These are phyloP conservation scores for Phaseolus coccineus DNA, from an alignment of 331 rosid species.

Conservation along the genomic window DNA sequence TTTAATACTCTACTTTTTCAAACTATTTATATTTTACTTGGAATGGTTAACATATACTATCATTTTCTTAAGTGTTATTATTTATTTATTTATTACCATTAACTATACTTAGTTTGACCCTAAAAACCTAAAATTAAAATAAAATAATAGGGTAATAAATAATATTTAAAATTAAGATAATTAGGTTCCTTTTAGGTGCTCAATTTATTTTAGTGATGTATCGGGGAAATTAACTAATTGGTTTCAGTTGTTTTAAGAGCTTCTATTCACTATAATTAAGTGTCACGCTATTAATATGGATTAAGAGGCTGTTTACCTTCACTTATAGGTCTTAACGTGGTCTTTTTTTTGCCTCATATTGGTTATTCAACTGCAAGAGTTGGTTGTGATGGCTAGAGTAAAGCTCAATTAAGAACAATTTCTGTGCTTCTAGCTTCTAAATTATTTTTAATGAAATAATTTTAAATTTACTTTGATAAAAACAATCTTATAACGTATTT, in stretches of 20 bases:
- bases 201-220: background rate
- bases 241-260: constrained; percentile 13
- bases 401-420: background rate
- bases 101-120: too few relatives aligned
- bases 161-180: too few relatives aligned
- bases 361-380: background rate
- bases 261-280: constrained; percentile 6
- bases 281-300: background rate
- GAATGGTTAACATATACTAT: too few relatives aligned
- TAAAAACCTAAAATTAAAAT: too few relatives aligned
- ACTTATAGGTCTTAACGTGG: background rate
- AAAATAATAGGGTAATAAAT: too few relatives aligned
- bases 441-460: background rate
- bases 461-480: background rate
- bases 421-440: background rate
- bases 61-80: too few relatives aligned
- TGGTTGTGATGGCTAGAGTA: background rate
- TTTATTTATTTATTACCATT: too few relatives aligned
- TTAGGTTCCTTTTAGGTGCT: too few relatives aligned
- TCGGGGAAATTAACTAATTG: background rate
- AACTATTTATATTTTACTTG: too few relatives aligned
- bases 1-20: too few relatives aligned
- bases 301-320: background rate
- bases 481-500: too few relatives aligned
- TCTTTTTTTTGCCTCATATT: background rate